Percentiles rank a stretch among this genome's conserved stretches.
Evolutionary conservation across 2,329 filamentous ascomycete genomes (phyloP).

Genomic region (Botrytis elliptica): DNA sequence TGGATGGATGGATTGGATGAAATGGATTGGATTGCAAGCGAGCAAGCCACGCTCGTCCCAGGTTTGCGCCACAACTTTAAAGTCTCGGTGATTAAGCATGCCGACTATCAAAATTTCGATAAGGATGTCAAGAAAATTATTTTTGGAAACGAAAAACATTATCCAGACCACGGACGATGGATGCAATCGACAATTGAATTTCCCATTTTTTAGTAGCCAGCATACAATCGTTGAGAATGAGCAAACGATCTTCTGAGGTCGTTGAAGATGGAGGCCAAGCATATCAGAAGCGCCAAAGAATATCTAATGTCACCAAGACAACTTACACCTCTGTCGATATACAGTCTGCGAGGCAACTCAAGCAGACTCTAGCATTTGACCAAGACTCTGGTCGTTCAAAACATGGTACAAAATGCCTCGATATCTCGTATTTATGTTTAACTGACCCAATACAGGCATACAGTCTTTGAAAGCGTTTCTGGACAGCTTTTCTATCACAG

Average conservation of each 20-base stretch:
- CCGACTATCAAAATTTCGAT: slow-evolving; percentile 22
- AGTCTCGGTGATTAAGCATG: slow-evolving; percentile 1
- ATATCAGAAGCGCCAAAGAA: slow-evolving; percentile 40
- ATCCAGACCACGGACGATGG: slow-evolving; percentile 5
- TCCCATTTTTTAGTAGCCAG: background rate
- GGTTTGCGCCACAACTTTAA: slow-evolving; percentile 3
- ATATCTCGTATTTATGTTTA: background rate
- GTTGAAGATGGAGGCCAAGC: slow-evolving; percentile 36
- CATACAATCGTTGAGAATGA: slow-evolving; percentile 30
- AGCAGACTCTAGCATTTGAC: slow-evolving; percentile 66
- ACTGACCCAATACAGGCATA: slow-evolving; percentile 49
- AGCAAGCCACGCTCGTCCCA: background rate
- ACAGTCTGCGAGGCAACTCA: slow-evolving; percentile 63
- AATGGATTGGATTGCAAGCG: background rate
- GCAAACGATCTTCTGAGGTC: slow-evolving; percentile 36
- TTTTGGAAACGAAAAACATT: slow-evolving; percentile 7
- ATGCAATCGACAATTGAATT: background rate
- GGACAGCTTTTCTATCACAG: slow-evolving; percentile 59
- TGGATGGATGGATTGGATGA: no score
- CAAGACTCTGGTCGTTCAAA: slow-evolving; percentile 67
- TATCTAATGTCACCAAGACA: slow-evolving; percentile 48
- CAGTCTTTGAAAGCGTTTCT: slow-evolving; percentile 70
- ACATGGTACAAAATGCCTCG: slow-evolving; percentile 51
- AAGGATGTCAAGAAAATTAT: slow-evolving; percentile 22
- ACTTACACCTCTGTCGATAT: slow-evolving; percentile 51